Base-by-base conservation (phyloP, 805 yeast species). In the Teunomyces atbi region DNA sequence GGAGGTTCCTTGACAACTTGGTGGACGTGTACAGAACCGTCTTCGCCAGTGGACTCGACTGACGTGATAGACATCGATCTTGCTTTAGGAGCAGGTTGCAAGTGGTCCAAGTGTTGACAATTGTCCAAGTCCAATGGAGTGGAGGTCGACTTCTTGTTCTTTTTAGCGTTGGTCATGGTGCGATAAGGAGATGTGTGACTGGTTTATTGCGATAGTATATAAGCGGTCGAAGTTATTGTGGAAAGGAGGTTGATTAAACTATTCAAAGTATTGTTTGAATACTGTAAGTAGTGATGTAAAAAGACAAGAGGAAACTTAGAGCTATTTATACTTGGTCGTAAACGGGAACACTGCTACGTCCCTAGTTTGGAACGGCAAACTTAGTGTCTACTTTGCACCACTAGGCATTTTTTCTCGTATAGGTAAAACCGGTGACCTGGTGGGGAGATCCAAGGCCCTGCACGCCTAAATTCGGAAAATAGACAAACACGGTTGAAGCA, bases 1-100 rank as follows among this genome's bases (percentile, higher is more conserved):
- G 74, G 72, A 19, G 77, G 76, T n/a, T 75, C 72, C 32, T 53
- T 56, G 52, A 71, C 59, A 10, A 63, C 54, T n/a, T 51, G 49
- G 37, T 54, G 52, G 42, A 63, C 49, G 12, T 52, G 45, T 18
- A 61, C 58, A 3, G 58, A 52, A 10, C 67, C 68, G 10, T 56
- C 52, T 5, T 57, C 47, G 46, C 68, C 67, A 11, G 59, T 62
- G 6, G 70, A 59, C 47, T 70, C 76, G 28, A 69, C 59, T 5
- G 76, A 54, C 37, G 70, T 66, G 42, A 71, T 67, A 10, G 75
- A 71, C 5, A 69, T 54, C 3, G 71, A 61, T 48, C 76, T 60
- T 13, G 65, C 48, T 47, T 70, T 70, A 20, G 76, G 76, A 3
- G 63, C 59, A 10, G 74, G 68, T 50, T 58, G 60, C 50, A 72